Base-by-base conservation (phyloP, 495 filamentous ascomycete genomes). In the Cetradonia linearis region DNA sequence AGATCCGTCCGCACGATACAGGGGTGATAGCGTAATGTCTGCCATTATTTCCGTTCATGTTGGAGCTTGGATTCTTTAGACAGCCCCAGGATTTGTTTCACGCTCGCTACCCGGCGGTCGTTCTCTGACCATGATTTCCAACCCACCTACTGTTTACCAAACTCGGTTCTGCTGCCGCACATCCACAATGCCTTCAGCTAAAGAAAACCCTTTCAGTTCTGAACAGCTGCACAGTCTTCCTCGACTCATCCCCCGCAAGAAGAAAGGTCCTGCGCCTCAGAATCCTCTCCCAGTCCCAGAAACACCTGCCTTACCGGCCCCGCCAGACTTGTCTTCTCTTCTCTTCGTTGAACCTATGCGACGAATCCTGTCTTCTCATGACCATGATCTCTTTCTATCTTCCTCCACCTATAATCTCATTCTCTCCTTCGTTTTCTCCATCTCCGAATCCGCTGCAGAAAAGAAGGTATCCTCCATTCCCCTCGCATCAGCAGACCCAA, bases 1-100 rank as follows among this genome's bases (percentile, higher is more conserved):
- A 55, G 93, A 97, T 55, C 93, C 93, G 70, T 96, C 91, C 33
- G 90, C 78, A 42, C 86, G 86, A 58, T 78, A 72, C 7, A 96
- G 82, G 63, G 80, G 77, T 11, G 77, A 80, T 6, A 85, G 66
- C n/a, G 49, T 55, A 34, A 40, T 20, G n/a, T 33, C 44, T 54
- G 49, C 38, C 59, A 61, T 61, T 47, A 9, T 1, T 5, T 25
- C 31, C 7, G 10, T 1, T 25, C 27, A 18, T 27, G n/a, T 44
- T 60, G 25, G 1, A 59, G 44, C 33, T 2, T 0, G 8, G 4
- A 14, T 50, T 27, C 4, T 1, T 33, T 13, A 27, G 31, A 6
- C 23, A 10, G 1, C 31, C 0, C 7, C 30, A 1, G 3, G 1
- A 44, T 1, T 5, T 50, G n/a, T 34, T 44, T 60, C 48, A 60